Percentiles rank a stretch among this genome's conserved stretches.
Conservation (phyloP, 495 filamentous ascomycete genomes). For the Xylaria flabelliformis region DNA sequence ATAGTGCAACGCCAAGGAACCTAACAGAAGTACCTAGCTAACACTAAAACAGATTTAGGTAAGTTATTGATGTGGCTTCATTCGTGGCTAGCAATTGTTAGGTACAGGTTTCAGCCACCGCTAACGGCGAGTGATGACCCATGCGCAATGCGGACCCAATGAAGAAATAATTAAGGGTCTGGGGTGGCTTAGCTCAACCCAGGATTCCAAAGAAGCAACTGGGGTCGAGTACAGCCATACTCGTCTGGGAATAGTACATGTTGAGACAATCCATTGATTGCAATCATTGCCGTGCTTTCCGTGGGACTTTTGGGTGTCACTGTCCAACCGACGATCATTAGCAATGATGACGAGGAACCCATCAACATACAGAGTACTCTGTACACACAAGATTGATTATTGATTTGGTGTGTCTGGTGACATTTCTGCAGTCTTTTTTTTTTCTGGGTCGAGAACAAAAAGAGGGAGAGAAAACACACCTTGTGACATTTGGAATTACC, state of each 20-base stretch:
- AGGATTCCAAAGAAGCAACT: not conserved
- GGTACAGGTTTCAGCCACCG: no score
- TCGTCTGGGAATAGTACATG: not conserved
- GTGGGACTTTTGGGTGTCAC: not conserved
- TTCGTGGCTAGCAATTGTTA: not conserved
- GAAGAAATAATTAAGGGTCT: not conserved
- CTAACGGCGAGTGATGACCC: not conserved
- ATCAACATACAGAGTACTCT: not conserved
- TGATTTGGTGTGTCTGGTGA: not conserved
- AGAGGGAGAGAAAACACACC: not conserved
- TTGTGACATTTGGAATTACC: constrained; percentile 24
- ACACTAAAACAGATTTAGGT: not conserved
- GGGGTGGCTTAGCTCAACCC: not conserved
- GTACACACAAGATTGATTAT: not conserved
- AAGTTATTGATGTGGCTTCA: not conserved
- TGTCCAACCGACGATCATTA: constrained; percentile 14
- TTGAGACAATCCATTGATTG: not conserved
- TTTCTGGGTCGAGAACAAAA: not conserved
- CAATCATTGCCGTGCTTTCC: constrained; percentile 17
- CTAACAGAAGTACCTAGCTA: not conserved
- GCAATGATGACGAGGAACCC: not conserved
- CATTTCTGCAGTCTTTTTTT: not conserved
- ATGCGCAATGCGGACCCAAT: not conserved
- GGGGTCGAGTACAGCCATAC: not conserved
- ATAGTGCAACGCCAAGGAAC: not conserved